A percentile compares a stretch with the other conserved stretches of the same genome.
These are phyloP conservation scores for Talinum fruticosum DNA, from an alignment of 148 eudicot species.

Conservation along the genomic window DNA sequence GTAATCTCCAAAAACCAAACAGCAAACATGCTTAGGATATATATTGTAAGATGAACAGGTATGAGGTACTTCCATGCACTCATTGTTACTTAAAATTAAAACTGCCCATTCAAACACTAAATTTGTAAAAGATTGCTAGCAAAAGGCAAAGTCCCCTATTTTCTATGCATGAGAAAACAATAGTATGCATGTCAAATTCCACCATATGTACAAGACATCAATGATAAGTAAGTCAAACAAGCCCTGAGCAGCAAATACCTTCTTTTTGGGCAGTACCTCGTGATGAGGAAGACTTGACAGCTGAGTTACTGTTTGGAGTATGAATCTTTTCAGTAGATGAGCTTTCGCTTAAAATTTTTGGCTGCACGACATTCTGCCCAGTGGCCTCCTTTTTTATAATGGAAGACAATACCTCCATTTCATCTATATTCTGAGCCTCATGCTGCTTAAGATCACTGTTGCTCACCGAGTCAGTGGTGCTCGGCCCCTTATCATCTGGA, in stretches of 20 bases:
- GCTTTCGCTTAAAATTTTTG: slow-evolving; percentile 3
- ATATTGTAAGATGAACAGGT: neutral
- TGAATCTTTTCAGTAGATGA: slow-evolving; percentile 24
- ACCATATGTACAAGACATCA: neutral
- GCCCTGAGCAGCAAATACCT: slow-evolving; percentile 22
- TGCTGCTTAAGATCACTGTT: slow-evolving; percentile 18
- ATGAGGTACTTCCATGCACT: neutral
- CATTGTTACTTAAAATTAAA: neutral
- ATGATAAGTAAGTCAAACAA: neutral
- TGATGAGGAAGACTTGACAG: slow-evolving; percentile 23
- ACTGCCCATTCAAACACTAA: neutral
- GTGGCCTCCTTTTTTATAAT: slow-evolving; percentile 1
- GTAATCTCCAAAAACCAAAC: neutral
- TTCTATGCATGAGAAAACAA: neutral
- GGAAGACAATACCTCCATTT: slow-evolving; percentile 18
- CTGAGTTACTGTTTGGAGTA: slow-evolving; percentile 12
- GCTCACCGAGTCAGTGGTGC: slow-evolving; percentile 13
- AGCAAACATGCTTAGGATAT: neutral
- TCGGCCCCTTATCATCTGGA: slow-evolving; percentile 23
- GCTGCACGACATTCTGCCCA: slow-evolving; percentile 12
- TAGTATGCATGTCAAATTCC: neutral
- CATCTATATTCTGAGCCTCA: slow-evolving; percentile 18
- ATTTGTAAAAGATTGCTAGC: neutral
- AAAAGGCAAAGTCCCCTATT: neutral
- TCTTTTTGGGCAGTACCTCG: slow-evolving; percentile 20